Conservation (phyloP, 2,329 filamentous ascomycete genomes). For the Colletotrichum tanaceti region DNA sequence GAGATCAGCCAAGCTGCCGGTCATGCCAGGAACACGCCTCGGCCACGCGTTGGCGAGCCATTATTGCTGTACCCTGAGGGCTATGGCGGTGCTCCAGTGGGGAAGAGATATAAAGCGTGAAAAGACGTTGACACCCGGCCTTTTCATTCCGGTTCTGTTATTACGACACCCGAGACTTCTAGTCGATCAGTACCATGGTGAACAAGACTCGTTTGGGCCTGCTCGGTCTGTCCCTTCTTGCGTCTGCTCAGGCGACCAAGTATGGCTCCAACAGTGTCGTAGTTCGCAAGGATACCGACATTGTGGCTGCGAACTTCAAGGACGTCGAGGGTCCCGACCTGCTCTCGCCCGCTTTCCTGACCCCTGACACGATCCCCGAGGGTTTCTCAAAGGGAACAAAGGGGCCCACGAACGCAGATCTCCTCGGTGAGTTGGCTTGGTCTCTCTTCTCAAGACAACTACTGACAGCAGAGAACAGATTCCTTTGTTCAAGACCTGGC, state of each 20-base stretch:
- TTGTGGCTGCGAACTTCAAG: constrained; percentile 33
- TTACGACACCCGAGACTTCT: not conserved
- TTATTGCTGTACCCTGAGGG: not conserved
- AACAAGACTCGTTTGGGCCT: constrained; percentile 27
- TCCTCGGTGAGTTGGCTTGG: constrained; percentile 20
- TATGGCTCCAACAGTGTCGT: constrained; percentile 40
- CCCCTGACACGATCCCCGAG: constrained; percentile 42
- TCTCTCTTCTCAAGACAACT: too few relatives aligned
- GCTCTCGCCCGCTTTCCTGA: constrained; percentile 45
- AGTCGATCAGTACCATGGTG: constrained; percentile 21
- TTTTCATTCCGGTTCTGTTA: not conserved
- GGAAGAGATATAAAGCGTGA: not conserved
- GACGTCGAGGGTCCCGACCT: constrained; percentile 42
- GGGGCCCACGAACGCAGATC: constrained; percentile 45
- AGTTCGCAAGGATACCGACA: constrained; percentile 37
- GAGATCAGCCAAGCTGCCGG: constrained; percentile 33
- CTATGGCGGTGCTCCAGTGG: not conserved
- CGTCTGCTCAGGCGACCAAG: constrained; percentile 30
- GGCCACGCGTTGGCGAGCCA: constrained; percentile 15
- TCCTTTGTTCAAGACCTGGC: constrained; percentile 43
- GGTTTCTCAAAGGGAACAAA: constrained; percentile 46
- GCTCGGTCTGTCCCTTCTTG: constrained; percentile 33
- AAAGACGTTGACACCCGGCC: not conserved
- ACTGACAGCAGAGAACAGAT: constrained; percentile 25
- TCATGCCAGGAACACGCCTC: constrained; percentile 21